Percentiles rank a stretch among this genome's conserved stretches.
phyloP scores from a whole-genome alignment of 2,329 filamentous ascomycete genomes.

The Xylaria sp. region DNA sequence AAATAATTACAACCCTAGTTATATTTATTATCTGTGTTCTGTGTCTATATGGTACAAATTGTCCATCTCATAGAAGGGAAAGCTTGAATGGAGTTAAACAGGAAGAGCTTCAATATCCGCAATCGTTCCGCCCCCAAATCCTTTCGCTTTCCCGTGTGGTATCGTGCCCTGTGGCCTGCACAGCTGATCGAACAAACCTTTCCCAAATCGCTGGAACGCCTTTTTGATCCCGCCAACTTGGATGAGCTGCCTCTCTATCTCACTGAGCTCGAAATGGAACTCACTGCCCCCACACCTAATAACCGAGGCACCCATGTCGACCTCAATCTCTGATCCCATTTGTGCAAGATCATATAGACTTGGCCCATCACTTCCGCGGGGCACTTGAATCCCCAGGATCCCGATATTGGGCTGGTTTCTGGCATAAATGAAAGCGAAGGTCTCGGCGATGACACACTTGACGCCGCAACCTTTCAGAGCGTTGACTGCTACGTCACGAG shows the following conservation, averaged over 20 bases:
- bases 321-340: slow-evolving; percentile 51
- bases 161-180: not conserved
- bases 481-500: slow-evolving; percentile 55
- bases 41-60: not conserved
- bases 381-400: slow-evolving; percentile 55
- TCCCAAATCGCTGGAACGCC: slow-evolving; percentile 50
- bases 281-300: slow-evolving; percentile 33
- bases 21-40: not conserved
- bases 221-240: slow-evolving; percentile 52
- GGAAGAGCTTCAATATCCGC: slow-evolving; percentile 18
- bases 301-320: slow-evolving; percentile 48
- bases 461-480: slow-evolving; percentile 54
- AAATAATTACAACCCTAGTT: not conserved
- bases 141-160: not conserved
- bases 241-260: slow-evolving; percentile 54
- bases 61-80: not conserved
- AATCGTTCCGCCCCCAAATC: not conserved
- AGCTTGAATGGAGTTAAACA: not conserved
- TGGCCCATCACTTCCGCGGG: slow-evolving; percentile 43
- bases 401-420: slow-evolving; percentile 58
- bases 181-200: slow-evolving; percentile 20
- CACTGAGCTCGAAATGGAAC: slow-evolving; percentile 51
- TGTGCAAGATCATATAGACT: slow-evolving; percentile 51
- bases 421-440: slow-evolving; percentile 58
- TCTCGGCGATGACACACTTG: slow-evolving; percentile 56